Base-by-base conservation (phyloP, 805 yeast genomes). In the Starmerella kuoi region DNA sequence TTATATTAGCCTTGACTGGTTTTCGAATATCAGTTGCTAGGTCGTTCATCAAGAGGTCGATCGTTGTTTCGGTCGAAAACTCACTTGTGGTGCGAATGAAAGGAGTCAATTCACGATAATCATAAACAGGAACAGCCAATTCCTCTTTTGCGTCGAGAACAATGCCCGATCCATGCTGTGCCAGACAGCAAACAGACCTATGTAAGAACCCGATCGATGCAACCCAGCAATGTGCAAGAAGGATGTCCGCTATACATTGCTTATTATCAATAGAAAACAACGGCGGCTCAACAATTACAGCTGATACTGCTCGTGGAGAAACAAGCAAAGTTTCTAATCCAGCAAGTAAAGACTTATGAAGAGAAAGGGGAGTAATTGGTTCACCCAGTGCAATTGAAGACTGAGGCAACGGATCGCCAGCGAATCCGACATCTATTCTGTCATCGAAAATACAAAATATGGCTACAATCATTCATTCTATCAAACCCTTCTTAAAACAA, bases 241-340 rank as follows among this genome's bases (percentile, higher is more conserved):
- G 42, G 2, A 40, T 38, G 7, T 47, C 39, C 15, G 54, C 52
- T 1, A 52, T 26, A 11, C 31, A 21, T 14, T 40, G 43, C 34
- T 53, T 54, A 3, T 25, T 8, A 3, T 31, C 32, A 14, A 48
- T 6, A 3, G 48, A 35, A 18, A 44, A 39, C 5, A 54, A 39
- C n/a, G 56, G 53, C 7, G 58, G 58, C 40, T 53, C 56, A 1
- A 51, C 43, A 4, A 54, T 23, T 0, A 51, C 46, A 2, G 48
- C 41, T 5, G 49, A 47, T 12, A 45, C 19, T 12, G 42, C 12
- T 6, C 48, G 38, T 11, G 40, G 40, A 14, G 44, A 21, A 18
- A 44, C 40, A 11, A 50, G 49, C 43, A 52, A 41, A 2, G 39
- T 26, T 22, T 40, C 45, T 24, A 53, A 23, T 2, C 41, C 41